Evolutionary conservation across 768 basidiomycete genomes (phyloP), one percentile per base, ranked within the genome.

Genomic region (Amanita thiersii): DNA sequence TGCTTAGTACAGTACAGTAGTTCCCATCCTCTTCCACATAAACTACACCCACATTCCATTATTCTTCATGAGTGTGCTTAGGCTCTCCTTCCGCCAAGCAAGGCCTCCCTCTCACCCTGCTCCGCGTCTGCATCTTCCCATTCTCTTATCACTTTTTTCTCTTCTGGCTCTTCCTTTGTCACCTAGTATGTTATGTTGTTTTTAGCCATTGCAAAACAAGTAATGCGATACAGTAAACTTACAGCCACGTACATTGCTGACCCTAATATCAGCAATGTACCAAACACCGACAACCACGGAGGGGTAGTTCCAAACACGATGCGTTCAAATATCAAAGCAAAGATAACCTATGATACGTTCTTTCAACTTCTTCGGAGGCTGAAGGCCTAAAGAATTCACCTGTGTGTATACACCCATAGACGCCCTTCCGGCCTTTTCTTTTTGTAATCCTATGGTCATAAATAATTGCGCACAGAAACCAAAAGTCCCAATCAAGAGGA

Each of bases 341-440:
- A 43, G 14, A 43, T 37, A 7, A 43, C 29, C 29, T 30, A 30
- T 14, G 14, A 9, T 14, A 30, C 29, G 14, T 9, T 9, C 9
- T 30, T 9, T 9, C 9, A 9, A 30, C 29, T 30, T 30, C 29
- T 9, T 9, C 14, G 29, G 9, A 14, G 14, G 29, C 9, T 30
- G 14, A 9, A 9, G 9, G 29, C 29, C 29, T 9, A 9, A 9
- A 9, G 29, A 30, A 28, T n/a, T 40, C n/a, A 58, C 44, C 36
- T 56, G 57, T 37, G 61, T 59, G 42, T 65, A 87, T 4, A 81
- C 57, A 0, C 74, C 80, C 50, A 86, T 62, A 4, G 72, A 64
- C 0, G 73, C 77, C 12, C 81, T 62, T 0, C 77, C 75, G 0
- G 76, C 81, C 4, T 74, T 74, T 54, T 84, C 81, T 1, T 70